A percentile compares a stretch with the other conserved stretches of the same genome.
phyloP scores from a whole-genome alignment of 2,329 filamentous ascomycete species.

The Scolecobasidium constrictum region DNA sequence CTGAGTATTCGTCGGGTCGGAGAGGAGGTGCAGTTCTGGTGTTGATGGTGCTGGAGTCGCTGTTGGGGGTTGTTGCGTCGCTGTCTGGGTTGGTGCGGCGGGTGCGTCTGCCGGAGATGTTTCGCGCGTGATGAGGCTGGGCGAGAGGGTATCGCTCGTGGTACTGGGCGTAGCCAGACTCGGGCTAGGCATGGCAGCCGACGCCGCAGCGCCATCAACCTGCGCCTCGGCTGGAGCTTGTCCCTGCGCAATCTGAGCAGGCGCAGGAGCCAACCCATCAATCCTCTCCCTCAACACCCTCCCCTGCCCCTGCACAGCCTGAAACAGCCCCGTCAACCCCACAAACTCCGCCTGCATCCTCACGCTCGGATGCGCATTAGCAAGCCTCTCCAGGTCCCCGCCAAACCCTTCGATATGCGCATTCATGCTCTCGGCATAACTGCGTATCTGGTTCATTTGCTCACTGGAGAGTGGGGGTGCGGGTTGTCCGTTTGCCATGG shows the following conservation, averaged over 20 bases:
- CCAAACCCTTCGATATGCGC: slow-evolving; percentile 8
- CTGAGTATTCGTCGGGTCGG: neutral
- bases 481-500: neutral
- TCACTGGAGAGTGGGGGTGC: slow-evolving; percentile 2
- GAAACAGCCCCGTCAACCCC: neutral
- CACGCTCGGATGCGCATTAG: slow-evolving; percentile 7
- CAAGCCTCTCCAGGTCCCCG: neutral
- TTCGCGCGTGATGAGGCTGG: neutral
- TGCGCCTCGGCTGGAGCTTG: neutral
- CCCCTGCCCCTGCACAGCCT: slow-evolving; percentile 4
- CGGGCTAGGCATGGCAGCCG: neutral
- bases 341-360: slow-evolving; percentile 5
- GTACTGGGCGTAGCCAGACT: neutral
- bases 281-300: neutral
- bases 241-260: neutral
- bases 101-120: neutral
- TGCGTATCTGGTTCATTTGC: neutral
- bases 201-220: neutral
- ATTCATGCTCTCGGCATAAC: slow-evolving; percentile 4
- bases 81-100: too few species aligned
- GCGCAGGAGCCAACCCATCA: neutral
- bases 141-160: neutral
- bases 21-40: slow-evolving; percentile 6
- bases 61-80: neutral
- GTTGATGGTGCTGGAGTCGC: neutral